A percentile compares a stretch with the other conserved stretches of the same genome.
phyloP scores from a whole-genome alignment of 2,329 filamentous ascomycete genomes.

The Chalaropsis thielavioides region DNA sequence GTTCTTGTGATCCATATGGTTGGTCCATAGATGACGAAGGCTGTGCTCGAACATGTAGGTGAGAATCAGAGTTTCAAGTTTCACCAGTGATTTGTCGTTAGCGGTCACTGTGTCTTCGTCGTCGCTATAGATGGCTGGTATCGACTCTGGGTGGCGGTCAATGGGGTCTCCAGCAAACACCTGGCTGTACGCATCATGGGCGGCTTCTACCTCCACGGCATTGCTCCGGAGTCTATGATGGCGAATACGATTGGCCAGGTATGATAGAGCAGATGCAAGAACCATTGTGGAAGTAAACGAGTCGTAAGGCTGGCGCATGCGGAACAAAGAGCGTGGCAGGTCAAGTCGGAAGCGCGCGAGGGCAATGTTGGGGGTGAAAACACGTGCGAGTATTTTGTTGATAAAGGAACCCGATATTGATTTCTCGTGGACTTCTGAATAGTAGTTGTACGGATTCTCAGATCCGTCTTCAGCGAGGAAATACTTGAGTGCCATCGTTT shows the following conservation, averaged over 20 bases:
- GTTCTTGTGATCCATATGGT: constrained; percentile 37
- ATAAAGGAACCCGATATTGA: background rate
- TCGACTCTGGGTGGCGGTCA: background rate
- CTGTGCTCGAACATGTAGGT: background rate
- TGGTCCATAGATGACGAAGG: constrained; percentile 30
- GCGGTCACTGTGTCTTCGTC: background rate
- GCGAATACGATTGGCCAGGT: background rate
- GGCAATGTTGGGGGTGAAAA: background rate
- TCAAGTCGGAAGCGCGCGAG: background rate
- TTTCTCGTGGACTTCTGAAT: no score
- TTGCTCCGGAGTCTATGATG: background rate
- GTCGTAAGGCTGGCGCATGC: background rate
- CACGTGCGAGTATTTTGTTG: background rate
- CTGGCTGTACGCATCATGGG: background rate
- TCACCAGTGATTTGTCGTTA: background rate
- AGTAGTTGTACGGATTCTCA: no score
- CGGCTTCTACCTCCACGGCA: background rate
- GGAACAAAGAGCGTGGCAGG: background rate
- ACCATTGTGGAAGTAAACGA: background rate
- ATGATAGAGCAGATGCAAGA: background rate
- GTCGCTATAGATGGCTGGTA: background rate
- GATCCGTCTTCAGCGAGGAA: no score
- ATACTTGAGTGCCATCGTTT: no score
- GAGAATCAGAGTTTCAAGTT: background rate
- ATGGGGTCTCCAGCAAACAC: background rate